Base-by-base conservation (phyloP, 805 yeast species). In the Brettanomyces naardenensis region DNA sequence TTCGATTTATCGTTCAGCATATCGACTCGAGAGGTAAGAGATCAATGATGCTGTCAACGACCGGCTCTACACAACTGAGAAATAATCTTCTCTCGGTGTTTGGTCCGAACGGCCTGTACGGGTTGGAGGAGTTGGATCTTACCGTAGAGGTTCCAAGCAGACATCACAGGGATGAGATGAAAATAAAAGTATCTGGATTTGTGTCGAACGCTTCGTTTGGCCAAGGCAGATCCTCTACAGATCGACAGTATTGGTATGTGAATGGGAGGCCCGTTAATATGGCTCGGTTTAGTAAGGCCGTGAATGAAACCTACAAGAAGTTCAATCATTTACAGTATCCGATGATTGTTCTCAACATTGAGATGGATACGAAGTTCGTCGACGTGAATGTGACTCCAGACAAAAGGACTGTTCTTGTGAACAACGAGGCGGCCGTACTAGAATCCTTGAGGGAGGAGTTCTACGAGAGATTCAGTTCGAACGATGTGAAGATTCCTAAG, bases 381-480 rank as follows among this genome's bases (percentile, higher is more conserved):
- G 98, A 92, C 59, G 68, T 92, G 15, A 92, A 92, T 57, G 83
- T 92, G 1, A 80, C 95, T 0, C 97, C 98, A 0, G 97, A 92
- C 55, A 92, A 92, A 54, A 66, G 90, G 37, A 73, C 77, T 2
- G 67, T 89, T 2, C 53, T 84, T 49, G 53, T 88, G 2, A 87
- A 80, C 41, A 66, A 77, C 43, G 97, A 89, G 55, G 54, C 58
- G 3, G 54, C 61, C n/a, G 53, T 89, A 1, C 46, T 82, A 4
- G 82, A 78, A 25, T 59, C 61, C 1, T 44, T 90, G 4, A 65
- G 75, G 37, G 71, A 65, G n/a, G 55, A 64, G n/a, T 48, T 89
- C 14, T 48, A 52, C 0, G 53, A 56, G 1, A 67, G 71, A 40
- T 85, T 72, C 49, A 66, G 71, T 17, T 36, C 42, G 0, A 57